Base-by-base conservation (phyloP, 139 green algal species). In the Haematococcus sp. region DNA sequence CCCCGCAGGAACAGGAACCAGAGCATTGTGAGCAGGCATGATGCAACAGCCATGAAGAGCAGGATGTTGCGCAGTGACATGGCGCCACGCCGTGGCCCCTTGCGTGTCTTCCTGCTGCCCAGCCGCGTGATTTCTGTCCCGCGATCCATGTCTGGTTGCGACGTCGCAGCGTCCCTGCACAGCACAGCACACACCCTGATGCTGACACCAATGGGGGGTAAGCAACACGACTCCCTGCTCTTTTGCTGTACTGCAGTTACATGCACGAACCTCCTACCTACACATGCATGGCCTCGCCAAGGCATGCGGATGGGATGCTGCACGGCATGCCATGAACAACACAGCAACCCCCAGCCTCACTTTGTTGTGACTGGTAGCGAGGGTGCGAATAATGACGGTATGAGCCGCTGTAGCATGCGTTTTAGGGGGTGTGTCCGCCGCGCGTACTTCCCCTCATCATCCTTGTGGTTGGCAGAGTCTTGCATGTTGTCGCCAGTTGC, bases 321-420 rank as follows among this genome's bases (percentile, higher is more conserved):
- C 17, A 51, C 3, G 33, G 31, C 27, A 68, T 43, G 30, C 5
- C 27, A 16, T 22, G 7, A 27, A 20, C n/a, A n/a, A n/a, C n/a
- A n/a, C n/a, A n/a, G n/a, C n/a, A n/a, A n/a, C n/a, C 13, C 40
- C 40, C 40, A 49, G 51, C 20, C 44, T 32, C 71, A 87, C 81
- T 77, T 90, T 55, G 27, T 83, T 1, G 86, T 88, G 68, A 92
- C 58, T 22, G 86, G 84, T 56, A 90, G 75, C 34, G 63, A 63
- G 0, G 85, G 81, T 40, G 81, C 64, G 78, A 94, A 93, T 11
- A 93, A 65, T 28, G 74, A 74, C 20, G 89, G 89, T 54, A 93
- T 83, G 16, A 91, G 31, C 3, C 84, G 76, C 78, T 94, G 87
- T 69, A 92, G 51, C 44, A 81, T 84, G 25, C 89, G 82, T 72